phyloP scores from a whole-genome alignment of 2,329 filamentous ascomycete genomes.

The Alternaria triticimaculans region DNA sequence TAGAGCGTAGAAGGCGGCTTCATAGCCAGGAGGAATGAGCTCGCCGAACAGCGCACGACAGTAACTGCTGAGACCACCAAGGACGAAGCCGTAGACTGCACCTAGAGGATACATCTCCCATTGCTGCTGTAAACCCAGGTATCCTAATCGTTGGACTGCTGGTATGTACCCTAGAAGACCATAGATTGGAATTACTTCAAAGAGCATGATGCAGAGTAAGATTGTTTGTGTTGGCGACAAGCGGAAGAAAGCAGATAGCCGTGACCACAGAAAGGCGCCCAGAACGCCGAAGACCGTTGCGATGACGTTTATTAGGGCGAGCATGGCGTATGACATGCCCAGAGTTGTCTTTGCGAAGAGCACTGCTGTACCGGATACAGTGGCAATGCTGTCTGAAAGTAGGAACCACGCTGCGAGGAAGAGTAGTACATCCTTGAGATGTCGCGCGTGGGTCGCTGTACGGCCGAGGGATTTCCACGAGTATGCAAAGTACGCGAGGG shows the following conservation, averaged over 20 bases:
- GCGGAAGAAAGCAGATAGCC: constrained; percentile 71
- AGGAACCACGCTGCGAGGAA: constrained; percentile 94
- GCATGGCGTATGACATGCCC: constrained; percentile 83
- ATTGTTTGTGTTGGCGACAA: constrained; percentile 86
- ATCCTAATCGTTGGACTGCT: constrained; percentile 74
- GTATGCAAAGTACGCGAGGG: constrained; percentile 76
- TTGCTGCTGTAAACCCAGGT: constrained; percentile 85
- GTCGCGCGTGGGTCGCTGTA: constrained; percentile 76
- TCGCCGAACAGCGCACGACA: constrained; percentile 93
- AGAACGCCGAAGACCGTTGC: constrained; percentile 82
- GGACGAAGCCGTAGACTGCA: constrained; percentile 88
- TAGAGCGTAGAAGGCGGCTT: constrained; percentile 94
- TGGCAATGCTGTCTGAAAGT: constrained; percentile 91
- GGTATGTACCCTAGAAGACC: constrained; percentile 88
- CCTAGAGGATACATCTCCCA: constrained; percentile 98
- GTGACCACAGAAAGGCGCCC: constrained; percentile 90
- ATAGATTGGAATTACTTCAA: constrained; percentile 92
- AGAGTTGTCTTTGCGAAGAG: constrained; percentile 94
- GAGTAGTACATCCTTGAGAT: constrained; percentile 74
- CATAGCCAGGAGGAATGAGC: constrained; percentile 89
- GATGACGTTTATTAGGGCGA: constrained; percentile 94
- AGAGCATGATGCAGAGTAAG: constrained; percentile 85
- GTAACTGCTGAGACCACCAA: constrained; percentile 91
- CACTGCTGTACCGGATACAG: constrained; percentile 91
- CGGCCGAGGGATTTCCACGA: constrained; percentile 87